Percentiles rank a stretch among this genome's conserved stretches.
These are phyloP conservation scores for Theileria orientalis DNA, from an alignment of 169 alveolate species.

Conservation along the genomic window DNA sequence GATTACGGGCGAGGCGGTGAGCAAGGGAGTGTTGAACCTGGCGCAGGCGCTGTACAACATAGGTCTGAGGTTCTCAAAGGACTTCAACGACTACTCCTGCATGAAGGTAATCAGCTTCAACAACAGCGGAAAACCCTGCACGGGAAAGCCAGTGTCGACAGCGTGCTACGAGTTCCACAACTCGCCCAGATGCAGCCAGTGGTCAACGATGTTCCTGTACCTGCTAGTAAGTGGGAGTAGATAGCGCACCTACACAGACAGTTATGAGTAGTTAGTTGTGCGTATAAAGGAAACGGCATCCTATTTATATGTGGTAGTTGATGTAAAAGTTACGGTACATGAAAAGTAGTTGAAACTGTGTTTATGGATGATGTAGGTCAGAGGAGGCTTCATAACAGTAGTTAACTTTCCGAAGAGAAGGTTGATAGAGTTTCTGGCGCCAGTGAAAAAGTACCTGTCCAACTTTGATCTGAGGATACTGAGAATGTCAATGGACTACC, in stretches of 20 bases:
- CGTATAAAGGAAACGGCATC: too few relatives aligned
- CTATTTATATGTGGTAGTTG: too few relatives aligned
- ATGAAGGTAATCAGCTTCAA: neutral
- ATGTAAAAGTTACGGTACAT: too few relatives aligned
- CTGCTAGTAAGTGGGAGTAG: neutral
- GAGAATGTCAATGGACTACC: slow-evolving; percentile 14
- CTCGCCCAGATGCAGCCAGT: neutral
- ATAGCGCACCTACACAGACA: too few relatives aligned
- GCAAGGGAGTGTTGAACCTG: neutral
- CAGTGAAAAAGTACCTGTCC: neutral
- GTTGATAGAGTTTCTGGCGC: neutral
- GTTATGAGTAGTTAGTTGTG: too few relatives aligned
- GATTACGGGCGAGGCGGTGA: neutral
- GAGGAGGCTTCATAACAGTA: neutral
- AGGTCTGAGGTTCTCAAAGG: neutral
- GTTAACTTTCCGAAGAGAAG: neutral
- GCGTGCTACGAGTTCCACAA: neutral
- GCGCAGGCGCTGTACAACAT: neutral
- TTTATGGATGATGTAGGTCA: too few relatives aligned
- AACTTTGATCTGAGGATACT: slow-evolving; percentile 21
- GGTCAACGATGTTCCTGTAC: neutral
- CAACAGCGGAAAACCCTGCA: neutral
- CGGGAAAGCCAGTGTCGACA: neutral
- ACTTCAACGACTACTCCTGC: neutral
- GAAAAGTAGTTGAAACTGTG: too few relatives aligned